Evolutionary conservation across 2,329 filamentous ascomycete species (phyloP).

Genomic region (Curvularia hawaiiensis): DNA sequence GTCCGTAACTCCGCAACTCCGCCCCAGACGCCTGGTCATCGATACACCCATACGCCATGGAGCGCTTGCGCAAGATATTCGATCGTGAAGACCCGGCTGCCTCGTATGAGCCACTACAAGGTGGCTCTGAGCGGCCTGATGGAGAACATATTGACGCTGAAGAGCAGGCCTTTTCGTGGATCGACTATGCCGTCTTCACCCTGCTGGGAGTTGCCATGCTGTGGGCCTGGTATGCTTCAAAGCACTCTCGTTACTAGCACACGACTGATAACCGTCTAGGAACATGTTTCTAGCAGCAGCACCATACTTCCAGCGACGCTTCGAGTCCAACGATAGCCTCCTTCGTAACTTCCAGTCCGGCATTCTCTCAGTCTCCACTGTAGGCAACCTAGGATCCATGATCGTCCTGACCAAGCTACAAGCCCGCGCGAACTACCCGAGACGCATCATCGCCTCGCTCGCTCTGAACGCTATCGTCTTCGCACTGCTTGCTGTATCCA

Average conservation of each 20-base stretch:
- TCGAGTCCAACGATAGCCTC: slow-evolving; percentile 72
- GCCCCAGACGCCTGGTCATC: slow-evolving; percentile 10
- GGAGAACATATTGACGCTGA: slow-evolving; percentile 40
- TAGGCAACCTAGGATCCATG: slow-evolving; percentile 80
- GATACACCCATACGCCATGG: slow-evolving; percentile 32
- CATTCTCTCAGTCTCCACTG: slow-evolving; percentile 83
- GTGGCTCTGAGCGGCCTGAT: slow-evolving; percentile 43
- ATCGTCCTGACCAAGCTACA: slow-evolving; percentile 81
- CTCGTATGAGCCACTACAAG: slow-evolving; percentile 48
- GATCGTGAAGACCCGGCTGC: slow-evolving; percentile 31
- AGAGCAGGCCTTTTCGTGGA: slow-evolving; percentile 71
- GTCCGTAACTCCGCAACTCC: slow-evolving; percentile 9
- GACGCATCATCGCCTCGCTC: slow-evolving; percentile 79
- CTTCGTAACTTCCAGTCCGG: slow-evolving; percentile 85
- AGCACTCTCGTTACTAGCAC: background rate
- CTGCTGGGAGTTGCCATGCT: slow-evolving; percentile 91
- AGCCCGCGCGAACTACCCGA: slow-evolving; percentile 81
- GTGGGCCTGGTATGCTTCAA: slow-evolving; percentile 80
- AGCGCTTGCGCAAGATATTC: slow-evolving; percentile 42
- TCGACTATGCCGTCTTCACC: slow-evolving; percentile 85
- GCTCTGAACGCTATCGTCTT: slow-evolving; percentile 80
- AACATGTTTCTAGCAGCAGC: slow-evolving; percentile 98
- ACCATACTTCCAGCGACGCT: slow-evolving; percentile 88
- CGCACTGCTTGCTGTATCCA: slow-evolving; percentile 78
- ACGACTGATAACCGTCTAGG: slow-evolving; percentile 57